Conservation (phyloP, 768 basidiomycete species). For the Lactarius trivialis region DNA sequence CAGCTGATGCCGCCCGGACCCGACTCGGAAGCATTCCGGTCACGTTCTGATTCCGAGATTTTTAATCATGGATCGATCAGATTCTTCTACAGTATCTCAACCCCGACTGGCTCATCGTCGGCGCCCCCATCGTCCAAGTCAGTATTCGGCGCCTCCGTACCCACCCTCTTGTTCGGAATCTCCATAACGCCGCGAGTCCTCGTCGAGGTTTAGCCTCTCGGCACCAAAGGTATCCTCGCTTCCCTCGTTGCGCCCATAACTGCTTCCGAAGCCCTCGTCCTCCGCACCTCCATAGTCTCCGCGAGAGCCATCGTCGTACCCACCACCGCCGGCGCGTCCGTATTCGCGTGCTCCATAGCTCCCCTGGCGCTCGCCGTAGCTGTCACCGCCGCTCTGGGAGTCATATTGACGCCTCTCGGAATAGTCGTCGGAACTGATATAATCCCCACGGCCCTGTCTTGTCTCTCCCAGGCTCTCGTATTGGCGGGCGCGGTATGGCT, state of each 20-base stretch:
- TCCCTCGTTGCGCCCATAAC: conserved; percentile 20
- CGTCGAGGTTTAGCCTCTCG: conserved; percentile 41
- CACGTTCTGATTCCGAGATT: not conserved
- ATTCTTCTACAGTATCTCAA: not conserved
- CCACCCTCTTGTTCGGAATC: not conserved
- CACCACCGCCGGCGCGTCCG: not conserved
- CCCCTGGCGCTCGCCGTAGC: not conserved
- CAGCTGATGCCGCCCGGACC: not conserved
- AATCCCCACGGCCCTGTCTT: not conserved
- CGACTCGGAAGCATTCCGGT: not conserved
- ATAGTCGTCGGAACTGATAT: not conserved
- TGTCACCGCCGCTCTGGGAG: not conserved
- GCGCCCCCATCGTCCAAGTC: not conserved
- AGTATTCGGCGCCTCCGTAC: conserved; percentile 22
- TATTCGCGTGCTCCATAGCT: conserved; percentile 17
- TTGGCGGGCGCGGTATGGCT: conserved; percentile 4
- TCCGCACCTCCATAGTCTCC: not conserved
- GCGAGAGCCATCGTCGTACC: not conserved
- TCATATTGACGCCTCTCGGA: not conserved
- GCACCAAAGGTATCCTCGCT: conserved; percentile 46
- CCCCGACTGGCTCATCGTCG: not conserved
- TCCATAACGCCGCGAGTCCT: conserved; percentile 3
- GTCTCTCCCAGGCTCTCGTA: not conserved
- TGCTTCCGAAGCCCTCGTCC: not conserved
- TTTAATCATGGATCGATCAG: not conserved